A percentile compares a stretch with the other conserved stretches of the same genome.
Conservation (phyloP, 1,139 yeast genomes). For the Nematodospora anomalae region DNA sequence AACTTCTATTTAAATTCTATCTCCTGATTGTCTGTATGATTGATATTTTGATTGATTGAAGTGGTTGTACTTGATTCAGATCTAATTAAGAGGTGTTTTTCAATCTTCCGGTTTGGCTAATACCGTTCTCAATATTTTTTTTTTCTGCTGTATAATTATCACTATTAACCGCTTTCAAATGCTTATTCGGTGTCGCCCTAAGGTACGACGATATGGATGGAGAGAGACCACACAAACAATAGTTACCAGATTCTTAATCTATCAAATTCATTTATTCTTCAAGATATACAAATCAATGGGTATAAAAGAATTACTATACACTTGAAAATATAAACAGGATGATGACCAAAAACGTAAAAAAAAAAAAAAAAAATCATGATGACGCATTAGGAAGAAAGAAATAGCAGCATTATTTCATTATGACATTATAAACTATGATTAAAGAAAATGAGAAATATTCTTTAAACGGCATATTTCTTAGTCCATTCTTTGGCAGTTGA, state of each 20-base stretch:
- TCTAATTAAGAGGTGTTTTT: neutral
- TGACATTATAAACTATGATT: constrained; percentile 6
- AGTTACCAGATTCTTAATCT: neutral
- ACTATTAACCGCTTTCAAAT: no score
- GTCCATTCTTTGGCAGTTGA: constrained; percentile 99
- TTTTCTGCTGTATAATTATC: neutral
- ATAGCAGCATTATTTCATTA: neutral
- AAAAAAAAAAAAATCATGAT: constrained; percentile 1
- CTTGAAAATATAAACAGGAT: neutral
- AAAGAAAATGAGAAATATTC: constrained; percentile 3
- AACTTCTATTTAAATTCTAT: neutral
- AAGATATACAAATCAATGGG: neutral
- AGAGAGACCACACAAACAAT: no score
- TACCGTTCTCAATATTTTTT: neutral
- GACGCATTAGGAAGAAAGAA: neutral
- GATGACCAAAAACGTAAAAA: neutral
- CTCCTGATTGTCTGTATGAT: neutral
- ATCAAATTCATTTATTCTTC: neutral
- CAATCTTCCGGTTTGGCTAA: neutral
- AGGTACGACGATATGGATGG: no score
- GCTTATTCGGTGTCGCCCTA: no score
- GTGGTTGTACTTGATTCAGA: neutral
- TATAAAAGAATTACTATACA: neutral
- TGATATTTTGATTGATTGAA: constrained; percentile 1
- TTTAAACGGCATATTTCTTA: constrained; percentile 89